Conservation (phyloP, 2,329 filamentous ascomycete species). For the Fusarium algeriense region DNA sequence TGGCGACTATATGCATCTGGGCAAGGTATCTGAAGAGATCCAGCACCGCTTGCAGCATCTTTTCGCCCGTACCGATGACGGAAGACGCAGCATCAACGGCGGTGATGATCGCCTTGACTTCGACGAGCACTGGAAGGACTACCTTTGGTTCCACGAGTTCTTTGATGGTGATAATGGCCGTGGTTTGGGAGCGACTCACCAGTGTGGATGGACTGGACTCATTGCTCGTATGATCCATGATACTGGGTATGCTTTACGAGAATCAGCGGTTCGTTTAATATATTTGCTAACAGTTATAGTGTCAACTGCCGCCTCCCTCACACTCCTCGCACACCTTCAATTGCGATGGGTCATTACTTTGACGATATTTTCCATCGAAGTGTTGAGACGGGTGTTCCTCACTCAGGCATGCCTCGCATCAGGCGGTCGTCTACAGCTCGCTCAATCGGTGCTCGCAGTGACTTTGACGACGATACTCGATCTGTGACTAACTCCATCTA, state of each 20-base stretch:
- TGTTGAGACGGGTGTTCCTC: slow-evolving; percentile 53
- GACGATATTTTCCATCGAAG: slow-evolving; percentile 81
- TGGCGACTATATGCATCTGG: slow-evolving; percentile 94
- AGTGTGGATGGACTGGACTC: slow-evolving; percentile 95
- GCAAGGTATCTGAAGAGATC: slow-evolving; percentile 93
- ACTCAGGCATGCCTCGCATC: slow-evolving; percentile 64
- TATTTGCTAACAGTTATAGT: slow-evolving; percentile 64
- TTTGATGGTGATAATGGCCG: slow-evolving; percentile 94
- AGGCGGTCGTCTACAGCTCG: slow-evolving; percentile 85
- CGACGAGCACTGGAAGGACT: slow-evolving; percentile 88
- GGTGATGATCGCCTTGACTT: slow-evolving; percentile 89
- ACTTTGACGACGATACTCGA: slow-evolving; percentile 68
- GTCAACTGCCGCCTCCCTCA: slow-evolving; percentile 91
- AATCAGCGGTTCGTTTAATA: not conserved
- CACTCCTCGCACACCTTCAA: slow-evolving; percentile 87
- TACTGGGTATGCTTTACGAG: slow-evolving; percentile 77
- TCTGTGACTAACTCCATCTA: slow-evolving; percentile 51
- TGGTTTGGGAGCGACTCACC: slow-evolving; percentile 91
- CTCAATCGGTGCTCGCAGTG: slow-evolving; percentile 86
- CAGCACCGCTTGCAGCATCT: slow-evolving; percentile 95
- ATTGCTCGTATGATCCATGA: slow-evolving; percentile 98
- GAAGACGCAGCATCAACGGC: slow-evolving; percentile 88
- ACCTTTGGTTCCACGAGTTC: slow-evolving; percentile 95
- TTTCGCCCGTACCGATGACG: slow-evolving; percentile 86
- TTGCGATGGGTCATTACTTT: slow-evolving; percentile 92